Conservation (phyloP, 176 grass and related monocot species). For the Cenchrus americanus region DNA sequence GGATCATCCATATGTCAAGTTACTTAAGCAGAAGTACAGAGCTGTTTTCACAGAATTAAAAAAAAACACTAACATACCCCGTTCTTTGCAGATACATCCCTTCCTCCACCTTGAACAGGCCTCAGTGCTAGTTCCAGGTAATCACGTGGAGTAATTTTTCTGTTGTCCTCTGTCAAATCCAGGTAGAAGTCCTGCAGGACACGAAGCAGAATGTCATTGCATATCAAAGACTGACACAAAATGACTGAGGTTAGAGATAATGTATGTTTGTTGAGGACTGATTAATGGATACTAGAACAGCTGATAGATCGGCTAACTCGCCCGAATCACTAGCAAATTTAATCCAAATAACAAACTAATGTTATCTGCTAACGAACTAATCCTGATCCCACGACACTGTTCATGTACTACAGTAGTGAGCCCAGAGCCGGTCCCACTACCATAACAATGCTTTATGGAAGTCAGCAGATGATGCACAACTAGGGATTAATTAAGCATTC, state of each 20-base stretch:
- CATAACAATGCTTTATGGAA: background rate
- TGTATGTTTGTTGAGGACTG: background rate
- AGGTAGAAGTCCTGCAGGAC: slow-evolving; percentile 85
- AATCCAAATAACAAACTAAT: too few species aligned
- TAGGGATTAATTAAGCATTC: slow-evolving; percentile 2
- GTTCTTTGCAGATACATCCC: slow-evolving; percentile 78
- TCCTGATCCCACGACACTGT: too few species aligned
- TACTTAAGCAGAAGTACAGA: slow-evolving; percentile 25
- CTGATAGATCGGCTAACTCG: too few species aligned
- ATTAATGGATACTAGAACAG: too few species aligned
- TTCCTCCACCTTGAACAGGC: slow-evolving; percentile 78
- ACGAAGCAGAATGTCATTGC: slow-evolving; percentile 11
- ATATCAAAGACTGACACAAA: slow-evolving; percentile 20
- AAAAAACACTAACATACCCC: slow-evolving; percentile 44
- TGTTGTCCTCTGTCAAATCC: slow-evolving; percentile 88
- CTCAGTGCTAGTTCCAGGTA: slow-evolving; percentile 91
- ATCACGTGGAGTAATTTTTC: slow-evolving; percentile 93
- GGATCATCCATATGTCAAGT: slow-evolving; percentile 1
- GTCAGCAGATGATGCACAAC: background rate
- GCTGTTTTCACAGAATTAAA: background rate
- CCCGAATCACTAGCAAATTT: too few species aligned
- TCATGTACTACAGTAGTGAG: too few species aligned
- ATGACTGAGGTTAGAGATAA: background rate
- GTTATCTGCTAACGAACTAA: too few species aligned
- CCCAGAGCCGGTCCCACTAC: too few species aligned